Conservation (phyloP, 163 green algal species). For the Picocystis sp. region DNA sequence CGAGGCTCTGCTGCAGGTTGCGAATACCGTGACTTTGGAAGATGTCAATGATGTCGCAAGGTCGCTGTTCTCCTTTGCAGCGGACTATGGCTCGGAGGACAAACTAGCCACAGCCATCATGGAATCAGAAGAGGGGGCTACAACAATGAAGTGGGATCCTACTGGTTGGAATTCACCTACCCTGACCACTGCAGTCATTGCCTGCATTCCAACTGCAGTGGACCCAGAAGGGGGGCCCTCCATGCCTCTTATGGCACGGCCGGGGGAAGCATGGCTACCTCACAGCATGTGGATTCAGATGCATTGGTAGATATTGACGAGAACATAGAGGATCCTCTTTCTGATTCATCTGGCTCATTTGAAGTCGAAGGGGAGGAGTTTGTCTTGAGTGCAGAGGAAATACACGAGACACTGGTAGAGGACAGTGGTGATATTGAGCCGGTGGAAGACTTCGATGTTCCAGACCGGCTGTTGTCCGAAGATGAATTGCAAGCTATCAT, state of each 20-base stretch:
- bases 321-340: not conserved
- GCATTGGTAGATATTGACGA: not conserved
- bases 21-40: constrained; percentile 55
- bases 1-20: constrained; percentile 42
- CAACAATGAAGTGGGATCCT: no score
- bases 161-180: constrained; percentile 35
- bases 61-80: constrained; percentile 66
- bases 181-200: constrained; percentile 70
- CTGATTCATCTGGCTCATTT: not conserved
- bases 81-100: constrained; percentile 49
- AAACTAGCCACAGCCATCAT: constrained; percentile 1
- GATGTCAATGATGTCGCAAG: constrained; percentile 58
- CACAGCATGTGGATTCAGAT: not conserved
- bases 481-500: constrained; percentile 39
- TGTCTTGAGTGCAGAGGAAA: constrained; percentile 39
- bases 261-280: constrained; percentile 36
- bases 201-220: constrained; percentile 73
- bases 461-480: constrained; percentile 48
- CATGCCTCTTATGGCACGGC: constrained; percentile 12
- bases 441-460: constrained; percentile 59
- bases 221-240: constrained; percentile 26
- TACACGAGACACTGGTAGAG: constrained; percentile 37
- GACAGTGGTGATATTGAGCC: constrained; percentile 38
- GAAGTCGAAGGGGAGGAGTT: constrained; percentile 23
- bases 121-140: no score